Percentiles rank a stretch among this genome's conserved stretches.
phyloP scores from a whole-genome alignment of 352 stramenopile genomes.

The Saprolegnia parasitica region DNA sequence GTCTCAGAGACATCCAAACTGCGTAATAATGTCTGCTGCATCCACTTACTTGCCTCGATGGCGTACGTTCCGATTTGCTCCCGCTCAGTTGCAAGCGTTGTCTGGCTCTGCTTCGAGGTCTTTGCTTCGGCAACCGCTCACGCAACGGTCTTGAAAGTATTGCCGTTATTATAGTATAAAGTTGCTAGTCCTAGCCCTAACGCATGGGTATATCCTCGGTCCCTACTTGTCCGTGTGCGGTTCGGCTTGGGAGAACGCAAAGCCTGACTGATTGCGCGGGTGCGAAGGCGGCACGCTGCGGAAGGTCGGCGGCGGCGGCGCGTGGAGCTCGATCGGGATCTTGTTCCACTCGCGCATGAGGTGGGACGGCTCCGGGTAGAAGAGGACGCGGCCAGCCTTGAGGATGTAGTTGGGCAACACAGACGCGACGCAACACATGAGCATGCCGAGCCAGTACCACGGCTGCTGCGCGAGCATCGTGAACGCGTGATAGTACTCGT shows the following conservation, averaged over 20 bases:
- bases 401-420: slow-evolving; percentile 84
- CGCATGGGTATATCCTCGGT: slow-evolving; percentile 13
- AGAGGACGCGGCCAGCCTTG: slow-evolving; percentile 78
- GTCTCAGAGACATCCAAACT: background rate
- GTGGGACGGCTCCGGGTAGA: slow-evolving; percentile 84
- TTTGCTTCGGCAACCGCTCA: too few species aligned
- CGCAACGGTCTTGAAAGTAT: background rate
- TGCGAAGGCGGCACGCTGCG: background rate
- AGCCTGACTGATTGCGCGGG: slow-evolving; percentile 71
- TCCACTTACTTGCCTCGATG: background rate
- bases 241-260: slow-evolving; percentile 69
- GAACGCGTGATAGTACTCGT: slow-evolving; percentile 17
- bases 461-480: slow-evolving; percentile 52
- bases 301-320: background rate
- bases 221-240: background rate
- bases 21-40: background rate
- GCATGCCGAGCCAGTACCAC: slow-evolving; percentile 85
- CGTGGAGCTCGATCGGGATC: slow-evolving; percentile 21
- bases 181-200: background rate
- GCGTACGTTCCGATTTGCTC: too few species aligned
- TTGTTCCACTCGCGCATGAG: slow-evolving; percentile 87
- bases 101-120: too few species aligned
- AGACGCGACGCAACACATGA: slow-evolving; percentile 49
- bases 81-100: too few species aligned
- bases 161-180: background rate